Evolutionary conservation across 768 basidiomycete genomes (phyloP), one percentile per base, ranked within the genome.

Genomic region (Agaricus bisporus): DNA sequence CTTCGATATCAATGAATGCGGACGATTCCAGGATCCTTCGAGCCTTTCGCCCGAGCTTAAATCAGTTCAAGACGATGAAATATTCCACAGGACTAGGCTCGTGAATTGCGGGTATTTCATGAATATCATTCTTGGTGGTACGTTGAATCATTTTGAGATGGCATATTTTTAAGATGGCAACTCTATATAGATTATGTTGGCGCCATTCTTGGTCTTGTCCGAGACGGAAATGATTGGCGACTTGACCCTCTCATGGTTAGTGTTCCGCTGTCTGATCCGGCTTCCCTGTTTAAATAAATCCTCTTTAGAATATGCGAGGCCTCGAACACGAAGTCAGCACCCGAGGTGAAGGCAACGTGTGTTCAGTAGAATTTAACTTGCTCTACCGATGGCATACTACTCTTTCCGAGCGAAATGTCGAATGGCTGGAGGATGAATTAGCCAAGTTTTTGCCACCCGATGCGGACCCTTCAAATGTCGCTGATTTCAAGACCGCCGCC

Each of bases 61-160:
- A 56, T 44, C 61, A 12, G 66, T 59, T 0, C 88, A 91, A 62
- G 89, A 91, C 51, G 82, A 88, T 47, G 88, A 90, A 60, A 81
- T 91, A 43, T 91, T 88, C 70, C 75, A 86, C 54, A 79, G 85
- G 26, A 74, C 86, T 9, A 78, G 88, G 45, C 71, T 89, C 43
- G 81, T 90, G 42, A 91, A 91, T 64, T 83, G 82, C 49, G 84
- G 78, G 3, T 84, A 74, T 60, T 86, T 87, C 59, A 79, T 86
- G 77, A 78, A 83, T 56, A 78, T 85, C 35, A 83, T 88, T 60
- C 70, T 89, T 39, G 76, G 77, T 22, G 77, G 77, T 76, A 56
- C 14, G 64, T 55, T 39, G 10, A n/a, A n/a, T n/a, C 32, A 18
- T 41, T 11, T 28, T 22, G 22, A 25, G 29, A 45, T 48, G 26